phyloP scores from a whole-genome alignment of 2,329 filamentous ascomycete species.

The Xylariales sp. region DNA sequence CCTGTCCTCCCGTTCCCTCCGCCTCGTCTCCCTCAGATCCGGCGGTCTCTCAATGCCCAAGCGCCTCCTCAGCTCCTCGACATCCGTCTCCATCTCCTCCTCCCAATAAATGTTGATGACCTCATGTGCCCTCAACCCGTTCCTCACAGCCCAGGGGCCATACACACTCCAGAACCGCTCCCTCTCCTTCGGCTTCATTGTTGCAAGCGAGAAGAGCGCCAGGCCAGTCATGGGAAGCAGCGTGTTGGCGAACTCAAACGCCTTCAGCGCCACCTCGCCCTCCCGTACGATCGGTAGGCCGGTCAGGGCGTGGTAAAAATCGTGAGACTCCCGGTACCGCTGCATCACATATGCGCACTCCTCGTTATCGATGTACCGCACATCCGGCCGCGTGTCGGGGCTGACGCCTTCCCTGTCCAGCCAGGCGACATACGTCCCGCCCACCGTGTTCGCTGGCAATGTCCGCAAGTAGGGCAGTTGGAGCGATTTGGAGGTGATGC shows the following conservation, averaged over 20 bases:
- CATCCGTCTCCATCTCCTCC: slow-evolving; percentile 81
- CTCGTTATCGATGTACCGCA: slow-evolving; percentile 88
- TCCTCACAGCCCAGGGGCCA: slow-evolving; percentile 84
- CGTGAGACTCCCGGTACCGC: slow-evolving; percentile 93
- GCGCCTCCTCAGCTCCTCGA: slow-evolving; percentile 66
- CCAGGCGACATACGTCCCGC: slow-evolving; percentile 80
- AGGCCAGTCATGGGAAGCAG: slow-evolving; percentile 91
- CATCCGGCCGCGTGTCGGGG: slow-evolving; percentile 77
- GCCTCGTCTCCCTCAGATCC: slow-evolving; percentile 75
- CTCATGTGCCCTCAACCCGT: slow-evolving; percentile 71
- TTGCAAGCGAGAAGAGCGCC: slow-evolving; percentile 78
- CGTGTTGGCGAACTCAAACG: slow-evolving; percentile 95
- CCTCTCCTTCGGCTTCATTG: slow-evolving; percentile 78
- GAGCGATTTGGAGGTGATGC: slow-evolving; percentile 73
- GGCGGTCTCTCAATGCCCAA: slow-evolving; percentile 85
- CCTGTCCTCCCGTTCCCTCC: slow-evolving; percentile 62
- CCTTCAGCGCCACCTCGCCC: slow-evolving; percentile 95
- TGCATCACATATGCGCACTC: slow-evolving; percentile 99
- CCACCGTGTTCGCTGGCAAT: slow-evolving; percentile 70
- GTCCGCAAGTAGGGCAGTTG: slow-evolving; percentile 64
- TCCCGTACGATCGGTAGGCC: slow-evolving; percentile 89
- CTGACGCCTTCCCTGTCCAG: slow-evolving; percentile 91
- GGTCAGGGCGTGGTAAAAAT: slow-evolving; percentile 95
- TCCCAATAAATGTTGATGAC: slow-evolving; percentile 98
- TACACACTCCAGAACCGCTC: slow-evolving; percentile 69